Percentiles rank a stretch among this genome's conserved stretches.
phyloP scores from a whole-genome alignment of 1,284 basidiomycete species.

The Mycosarcoma mackinlayi region DNA sequence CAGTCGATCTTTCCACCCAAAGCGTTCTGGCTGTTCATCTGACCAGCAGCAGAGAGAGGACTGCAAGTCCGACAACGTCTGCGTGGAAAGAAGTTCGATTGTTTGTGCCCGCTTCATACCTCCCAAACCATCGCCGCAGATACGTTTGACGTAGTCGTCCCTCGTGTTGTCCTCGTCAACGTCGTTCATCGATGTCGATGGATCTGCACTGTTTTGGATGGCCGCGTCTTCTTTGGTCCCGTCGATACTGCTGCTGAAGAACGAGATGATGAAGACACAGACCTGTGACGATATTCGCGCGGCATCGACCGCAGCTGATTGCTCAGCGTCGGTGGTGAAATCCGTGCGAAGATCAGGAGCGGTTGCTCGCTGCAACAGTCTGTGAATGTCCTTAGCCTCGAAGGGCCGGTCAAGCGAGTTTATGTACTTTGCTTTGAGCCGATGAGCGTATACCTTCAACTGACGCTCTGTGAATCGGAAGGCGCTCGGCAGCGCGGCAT shows the following conservation, averaged over 20 bases:
- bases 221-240: conserved; percentile 9
- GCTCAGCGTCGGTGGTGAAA: neutral
- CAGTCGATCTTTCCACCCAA: conserved; percentile 31
- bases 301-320: neutral
- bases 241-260: conserved; percentile 33
- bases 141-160: conserved; percentile 43
- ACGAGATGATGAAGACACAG: conserved; percentile 25
- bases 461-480: conserved; percentile 35
- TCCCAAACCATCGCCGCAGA: conserved; percentile 37
- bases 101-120: conserved; percentile 43
- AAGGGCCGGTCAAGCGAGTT: conserved; percentile 47
- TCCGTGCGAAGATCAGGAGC: neutral
- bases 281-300: neutral
- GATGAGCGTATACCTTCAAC: conserved; percentile 31
- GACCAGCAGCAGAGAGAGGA: conserved; percentile 43
- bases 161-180: conserved; percentile 17
- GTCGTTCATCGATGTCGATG: neutral
- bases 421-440: conserved; percentile 35
- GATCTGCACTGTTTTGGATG: neutral
- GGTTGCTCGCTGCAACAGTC: conserved; percentile 3
- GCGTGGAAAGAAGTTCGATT: conserved; percentile 36
- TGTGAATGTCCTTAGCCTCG: conserved; percentile 13
- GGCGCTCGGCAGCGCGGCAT: conserved; percentile 28
- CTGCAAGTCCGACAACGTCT: conserved; percentile 22
- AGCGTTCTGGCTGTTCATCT: conserved; percentile 40